Percentiles rank a stretch among this genome's conserved stretches.
These are phyloP conservation scores for Debaryomyces fabryi DNA, from an alignment of 1,139 yeast species.

Conservation along the genomic window DNA sequence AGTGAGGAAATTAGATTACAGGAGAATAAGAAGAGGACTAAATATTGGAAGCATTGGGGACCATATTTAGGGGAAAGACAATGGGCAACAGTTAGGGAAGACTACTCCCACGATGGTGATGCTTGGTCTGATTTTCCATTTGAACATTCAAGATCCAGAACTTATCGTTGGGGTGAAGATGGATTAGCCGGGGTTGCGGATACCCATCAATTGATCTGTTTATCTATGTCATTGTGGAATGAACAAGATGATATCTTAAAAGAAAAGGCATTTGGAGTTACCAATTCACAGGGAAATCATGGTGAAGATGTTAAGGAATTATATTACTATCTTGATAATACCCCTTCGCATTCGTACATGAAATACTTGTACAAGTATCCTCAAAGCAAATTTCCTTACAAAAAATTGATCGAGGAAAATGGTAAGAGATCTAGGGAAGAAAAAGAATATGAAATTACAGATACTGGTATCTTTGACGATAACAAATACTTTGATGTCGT, in stretches of 20 bases:
- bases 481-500: slow-evolving; percentile 88
- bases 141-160: slow-evolving; percentile 80
- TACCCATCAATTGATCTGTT: slow-evolving; percentile 75
- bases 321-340: slow-evolving; percentile 84
- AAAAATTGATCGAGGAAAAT: slow-evolving; percentile 72
- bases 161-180: slow-evolving; percentile 96
- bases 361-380: slow-evolving; percentile 93
- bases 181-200: slow-evolving; percentile 93
- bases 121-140: slow-evolving; percentile 94
- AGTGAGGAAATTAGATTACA: slow-evolving; percentile 72
- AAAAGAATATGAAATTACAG: slow-evolving; percentile 71
- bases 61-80: slow-evolving; percentile 89
- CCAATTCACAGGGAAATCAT: slow-evolving; percentile 93
- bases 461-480: slow-evolving; percentile 76
- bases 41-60: slow-evolving; percentile 90
- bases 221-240: slow-evolving; percentile 89
- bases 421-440: slow-evolving; percentile 65
- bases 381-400: slow-evolving; percentile 80
- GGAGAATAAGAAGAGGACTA: slow-evolving; percentile 57
- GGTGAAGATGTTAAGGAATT: slow-evolving; percentile 93
- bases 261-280: slow-evolving; percentile 85
- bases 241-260: slow-evolving; percentile 84
- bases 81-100: slow-evolving; percentile 96
- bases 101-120: slow-evolving; percentile 83
- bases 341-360: slow-evolving; percentile 94